phyloP scores from a whole-genome alignment of 768 basidiomycete species.

The Macrocybe gigantea region DNA sequence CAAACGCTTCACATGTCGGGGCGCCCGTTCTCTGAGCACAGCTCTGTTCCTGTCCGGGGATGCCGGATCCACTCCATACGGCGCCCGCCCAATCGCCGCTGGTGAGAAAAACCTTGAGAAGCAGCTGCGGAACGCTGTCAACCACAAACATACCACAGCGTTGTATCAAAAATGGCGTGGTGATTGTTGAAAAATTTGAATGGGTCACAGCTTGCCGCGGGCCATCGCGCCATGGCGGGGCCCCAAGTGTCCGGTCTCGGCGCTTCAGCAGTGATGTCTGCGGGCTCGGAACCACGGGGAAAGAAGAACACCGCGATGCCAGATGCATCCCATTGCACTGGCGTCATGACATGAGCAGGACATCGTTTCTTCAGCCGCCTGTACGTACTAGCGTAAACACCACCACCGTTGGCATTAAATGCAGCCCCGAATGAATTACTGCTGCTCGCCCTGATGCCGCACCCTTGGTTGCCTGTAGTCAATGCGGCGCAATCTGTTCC shows the following conservation, averaged over 20 bases:
- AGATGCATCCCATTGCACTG: conserved; percentile 70
- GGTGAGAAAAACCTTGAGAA: conserved; percentile 5
- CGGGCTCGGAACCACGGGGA: conserved; percentile 63
- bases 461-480: conserved; percentile 73
- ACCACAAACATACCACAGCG: conserved; percentile 52
- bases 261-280: conserved; percentile 66
- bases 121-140: neutral
- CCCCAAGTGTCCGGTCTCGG: conserved; percentile 80
- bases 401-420: conserved; percentile 83
- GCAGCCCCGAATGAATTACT: conserved; percentile 72
- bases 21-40: conserved; percentile 82
- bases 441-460: conserved; percentile 63
- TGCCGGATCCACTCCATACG: conserved; percentile 68
- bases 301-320: conserved; percentile 86
- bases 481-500: conserved; percentile 68
- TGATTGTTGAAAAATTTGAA: conserved; percentile 76
- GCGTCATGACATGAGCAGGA: neutral
- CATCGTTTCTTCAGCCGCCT: conserved; percentile 3
- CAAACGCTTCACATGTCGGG: conserved; percentile 74
- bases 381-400: conserved; percentile 82
- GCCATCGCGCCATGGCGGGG: conserved; percentile 71
- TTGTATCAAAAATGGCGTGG: conserved; percentile 79
- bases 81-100: conserved; percentile 88
- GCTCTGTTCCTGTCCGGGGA: conserved; percentile 81
- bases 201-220: conserved; percentile 68